Evolutionary conservation across 139 green algal genomes (phyloP).

Genomic region (Chlorokybus atmophyticus): DNA sequence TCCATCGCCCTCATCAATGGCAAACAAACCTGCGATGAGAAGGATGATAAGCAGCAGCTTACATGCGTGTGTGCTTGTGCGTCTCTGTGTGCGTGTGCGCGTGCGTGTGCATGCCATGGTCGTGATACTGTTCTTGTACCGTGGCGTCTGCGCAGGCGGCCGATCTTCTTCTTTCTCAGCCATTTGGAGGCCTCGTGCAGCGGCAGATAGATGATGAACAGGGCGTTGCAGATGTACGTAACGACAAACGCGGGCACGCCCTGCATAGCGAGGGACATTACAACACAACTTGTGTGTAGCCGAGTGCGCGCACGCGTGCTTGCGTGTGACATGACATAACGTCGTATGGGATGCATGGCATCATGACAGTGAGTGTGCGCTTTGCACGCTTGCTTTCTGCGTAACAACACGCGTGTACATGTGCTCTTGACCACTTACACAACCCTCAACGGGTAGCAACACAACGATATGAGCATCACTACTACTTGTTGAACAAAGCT

Average conservation of each 20-base stretch:
- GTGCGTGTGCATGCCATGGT: not conserved
- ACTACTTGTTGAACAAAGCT: no score
- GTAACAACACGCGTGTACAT: no score
- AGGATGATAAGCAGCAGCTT: no score
- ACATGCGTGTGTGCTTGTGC: not conserved
- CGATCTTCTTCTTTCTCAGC: not conserved
- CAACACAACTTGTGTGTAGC: constrained; percentile 58
- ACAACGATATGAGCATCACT: no score
- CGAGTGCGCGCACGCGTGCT: constrained; percentile 63
- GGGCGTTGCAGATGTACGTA: constrained; percentile 72
- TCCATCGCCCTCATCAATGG: no score
- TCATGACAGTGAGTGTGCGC: no score
- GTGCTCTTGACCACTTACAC: no score
- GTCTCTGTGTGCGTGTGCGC: not conserved
- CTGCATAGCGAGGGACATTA: constrained; percentile 37
- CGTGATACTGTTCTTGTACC: not conserved
- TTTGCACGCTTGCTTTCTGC: no score
- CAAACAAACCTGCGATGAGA: no score
- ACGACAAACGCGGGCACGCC: constrained; percentile 61
- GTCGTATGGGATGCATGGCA: no score
- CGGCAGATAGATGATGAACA: constrained; percentile 75
- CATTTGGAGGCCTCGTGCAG: constrained; percentile 27
- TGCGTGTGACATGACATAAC: no score
- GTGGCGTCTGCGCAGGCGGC: not conserved
- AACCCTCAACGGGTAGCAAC: no score